Conservation (phyloP, 2,329 filamentous ascomycete species). For the Nemania abortiva region DNA sequence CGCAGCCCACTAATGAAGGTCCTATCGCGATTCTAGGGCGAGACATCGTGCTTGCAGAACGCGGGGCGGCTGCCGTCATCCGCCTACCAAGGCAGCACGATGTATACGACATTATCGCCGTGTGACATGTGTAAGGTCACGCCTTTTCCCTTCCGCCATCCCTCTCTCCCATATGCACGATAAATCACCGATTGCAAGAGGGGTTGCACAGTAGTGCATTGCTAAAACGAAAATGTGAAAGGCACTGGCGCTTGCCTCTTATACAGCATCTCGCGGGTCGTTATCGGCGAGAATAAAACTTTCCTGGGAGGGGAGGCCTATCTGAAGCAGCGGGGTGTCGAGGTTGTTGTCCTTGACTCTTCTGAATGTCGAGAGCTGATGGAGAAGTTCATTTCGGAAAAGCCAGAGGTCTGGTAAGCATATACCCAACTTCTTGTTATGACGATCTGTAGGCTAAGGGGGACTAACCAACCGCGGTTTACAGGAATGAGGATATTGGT, state of each 20-base stretch:
- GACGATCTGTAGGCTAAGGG: not conserved
- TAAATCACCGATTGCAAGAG: not conserved
- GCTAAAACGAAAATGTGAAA: slow-evolving; percentile 24
- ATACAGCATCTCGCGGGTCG: slow-evolving; percentile 79
- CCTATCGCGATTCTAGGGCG: slow-evolving; percentile 64
- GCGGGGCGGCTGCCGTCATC: slow-evolving; percentile 77
- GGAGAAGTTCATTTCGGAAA: slow-evolving; percentile 77
- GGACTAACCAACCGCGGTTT: not conserved
- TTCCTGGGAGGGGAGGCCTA: slow-evolving; percentile 81
- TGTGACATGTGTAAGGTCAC: slow-evolving; percentile 77
- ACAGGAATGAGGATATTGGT: slow-evolving; percentile 51
- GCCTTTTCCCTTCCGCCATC: not conserved
- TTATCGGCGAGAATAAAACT: slow-evolving; percentile 82
- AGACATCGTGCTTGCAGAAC: slow-evolving; percentile 81
- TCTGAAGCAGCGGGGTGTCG: slow-evolving; percentile 74
- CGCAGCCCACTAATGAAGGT: not conserved
- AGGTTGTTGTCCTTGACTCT: slow-evolving; percentile 78
- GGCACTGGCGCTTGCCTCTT: slow-evolving; percentile 79
- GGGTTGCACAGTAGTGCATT: not conserved
- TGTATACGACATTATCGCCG: slow-evolving; percentile 84
- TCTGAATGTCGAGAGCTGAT: slow-evolving; percentile 75
- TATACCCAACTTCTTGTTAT: not conserved
- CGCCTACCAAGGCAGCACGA: slow-evolving; percentile 78
- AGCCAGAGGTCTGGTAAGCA: slow-evolving; percentile 76
- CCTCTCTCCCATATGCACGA: not conserved